These are phyloP conservation scores for Hordeum marinum DNA, from an alignment of 176 grass and related monocot genomes.

Conservation along the genomic window DNA sequence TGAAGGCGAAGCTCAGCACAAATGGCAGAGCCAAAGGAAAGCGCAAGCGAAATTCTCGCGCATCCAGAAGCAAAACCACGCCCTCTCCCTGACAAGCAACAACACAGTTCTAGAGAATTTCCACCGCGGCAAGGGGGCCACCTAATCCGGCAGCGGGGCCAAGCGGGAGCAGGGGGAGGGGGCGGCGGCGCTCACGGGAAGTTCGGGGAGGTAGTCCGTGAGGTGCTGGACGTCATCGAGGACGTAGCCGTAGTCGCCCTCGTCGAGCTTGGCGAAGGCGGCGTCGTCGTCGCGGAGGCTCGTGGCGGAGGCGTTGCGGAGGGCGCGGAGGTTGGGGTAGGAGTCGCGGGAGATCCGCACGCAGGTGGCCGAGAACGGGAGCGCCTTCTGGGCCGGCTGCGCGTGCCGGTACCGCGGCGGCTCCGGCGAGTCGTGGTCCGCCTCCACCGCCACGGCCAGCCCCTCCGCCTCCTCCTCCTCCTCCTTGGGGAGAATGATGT, in stretches of 20 bases:
- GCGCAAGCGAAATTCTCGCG: not conserved
- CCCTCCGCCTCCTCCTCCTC: conserved; percentile 22
- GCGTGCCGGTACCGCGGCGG: not conserved
- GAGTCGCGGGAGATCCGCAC: conserved; percentile 83
- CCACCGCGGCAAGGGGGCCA: not conserved
- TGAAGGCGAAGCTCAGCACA: not conserved
- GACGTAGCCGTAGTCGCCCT: conserved; percentile 80
- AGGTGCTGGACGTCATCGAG: conserved; percentile 93
- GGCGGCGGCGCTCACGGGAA: conserved; percentile 47
- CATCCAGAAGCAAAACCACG: not conserved
- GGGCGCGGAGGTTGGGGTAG: conserved; percentile 77
- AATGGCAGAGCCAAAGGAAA: not conserved
- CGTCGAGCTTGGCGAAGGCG: conserved; percentile 43
- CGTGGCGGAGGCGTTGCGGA: conserved; percentile 32
- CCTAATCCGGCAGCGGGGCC: conserved; percentile 11
- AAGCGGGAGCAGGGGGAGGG: not conserved
- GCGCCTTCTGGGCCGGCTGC: conserved; percentile 1
- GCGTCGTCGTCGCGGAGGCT: conserved; percentile 37
- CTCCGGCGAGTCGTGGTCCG: conserved; percentile 40
- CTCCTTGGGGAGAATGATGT: conserved; percentile 52
- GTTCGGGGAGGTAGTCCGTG: conserved; percentile 71
- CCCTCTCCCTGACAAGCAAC: not conserved
- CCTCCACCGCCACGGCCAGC: conserved; percentile 26
- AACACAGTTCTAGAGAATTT: not conserved
- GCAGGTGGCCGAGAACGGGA: conserved; percentile 78